A percentile compares a stretch with the other conserved stretches of the same genome.
phyloP scores from a whole-genome alignment of 805 yeast genomes.

The Candida orba region DNA sequence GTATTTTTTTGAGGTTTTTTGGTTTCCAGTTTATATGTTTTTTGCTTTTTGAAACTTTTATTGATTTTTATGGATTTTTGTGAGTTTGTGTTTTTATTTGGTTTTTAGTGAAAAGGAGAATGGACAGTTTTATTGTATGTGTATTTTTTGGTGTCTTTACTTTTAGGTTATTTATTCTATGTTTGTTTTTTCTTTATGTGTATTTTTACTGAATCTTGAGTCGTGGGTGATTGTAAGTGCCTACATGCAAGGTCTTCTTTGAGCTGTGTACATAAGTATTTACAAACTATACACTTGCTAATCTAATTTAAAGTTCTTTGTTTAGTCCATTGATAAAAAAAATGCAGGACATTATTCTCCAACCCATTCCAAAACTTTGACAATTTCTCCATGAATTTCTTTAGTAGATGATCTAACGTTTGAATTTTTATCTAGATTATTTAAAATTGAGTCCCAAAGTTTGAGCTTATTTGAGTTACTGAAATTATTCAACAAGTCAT shows the following conservation, averaged over 20 bases:
- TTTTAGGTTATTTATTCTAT: not conserved
- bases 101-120: too few species aligned
- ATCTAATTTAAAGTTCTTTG: too few species aligned
- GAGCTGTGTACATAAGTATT: too few species aligned
- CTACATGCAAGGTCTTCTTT: too few species aligned
- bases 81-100: too few species aligned
- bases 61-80: not conserved
- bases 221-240: too few species aligned
- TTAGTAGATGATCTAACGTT: constrained; percentile 54
- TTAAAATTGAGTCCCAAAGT: constrained; percentile 53
- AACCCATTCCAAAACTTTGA: constrained; percentile 86
- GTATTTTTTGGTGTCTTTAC: not conserved
- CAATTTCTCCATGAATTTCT: constrained; percentile 82
- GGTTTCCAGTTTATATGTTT: not conserved
- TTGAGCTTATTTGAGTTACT: constrained; percentile 29
- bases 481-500: constrained; percentile 40
- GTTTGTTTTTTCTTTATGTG: too few species aligned
- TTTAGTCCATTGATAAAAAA: not conserved
- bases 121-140: too few species aligned
- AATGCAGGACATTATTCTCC: constrained; percentile 23
- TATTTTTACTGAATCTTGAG: too few species aligned
- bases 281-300: too few species aligned
- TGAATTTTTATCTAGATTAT: constrained; percentile 54
- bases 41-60: not conserved
- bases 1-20: not conserved